Evolutionary conservation across 2,329 filamentous ascomycete genomes (phyloP).

Genomic region (Aspergillus vadensis): DNA sequence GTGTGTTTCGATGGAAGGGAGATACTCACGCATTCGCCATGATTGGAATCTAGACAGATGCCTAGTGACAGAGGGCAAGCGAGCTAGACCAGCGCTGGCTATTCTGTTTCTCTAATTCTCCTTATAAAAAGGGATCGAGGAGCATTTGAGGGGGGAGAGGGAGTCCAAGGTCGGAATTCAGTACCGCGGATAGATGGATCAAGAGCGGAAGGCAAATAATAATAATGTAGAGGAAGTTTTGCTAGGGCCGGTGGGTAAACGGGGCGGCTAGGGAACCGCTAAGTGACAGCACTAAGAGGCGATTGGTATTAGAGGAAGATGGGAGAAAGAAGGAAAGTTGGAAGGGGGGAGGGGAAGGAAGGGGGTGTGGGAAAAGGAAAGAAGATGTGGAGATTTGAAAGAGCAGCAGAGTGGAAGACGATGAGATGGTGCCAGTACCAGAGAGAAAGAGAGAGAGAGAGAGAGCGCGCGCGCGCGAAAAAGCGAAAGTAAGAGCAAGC

Average conservation of each 20-base stretch:
- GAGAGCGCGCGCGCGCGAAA: too few relatives aligned
- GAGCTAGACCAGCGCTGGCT: not conserved
- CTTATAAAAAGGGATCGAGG: slow-evolving; percentile 15
- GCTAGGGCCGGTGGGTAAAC: slow-evolving; percentile 16
- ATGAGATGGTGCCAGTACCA: slow-evolving; percentile 5
- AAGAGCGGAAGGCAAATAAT: slow-evolving; percentile 14
- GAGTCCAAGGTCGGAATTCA: not conserved
- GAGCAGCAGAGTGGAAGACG: slow-evolving; percentile 14
- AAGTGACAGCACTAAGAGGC: slow-evolving; percentile 19
- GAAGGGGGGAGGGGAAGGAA: slow-evolving; percentile 15
- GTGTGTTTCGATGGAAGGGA: not conserved
- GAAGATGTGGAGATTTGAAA: slow-evolving; percentile 11
- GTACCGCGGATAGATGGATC: slow-evolving; percentile 13
- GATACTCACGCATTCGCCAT: slow-evolving; percentile 28
- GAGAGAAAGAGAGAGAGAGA: too few relatives aligned
- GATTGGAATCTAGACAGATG: slow-evolving; percentile 2
- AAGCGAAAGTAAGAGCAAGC: too few relatives aligned
- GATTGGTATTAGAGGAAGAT: slow-evolving; percentile 10
- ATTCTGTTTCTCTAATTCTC: slow-evolving; percentile 5
- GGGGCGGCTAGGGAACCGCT: slow-evolving; percentile 5
- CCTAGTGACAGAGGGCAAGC: not conserved
- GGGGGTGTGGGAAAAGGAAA: slow-evolving; percentile 11
- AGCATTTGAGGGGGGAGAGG: slow-evolving; percentile 22
- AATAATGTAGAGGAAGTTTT: slow-evolving; percentile 7
- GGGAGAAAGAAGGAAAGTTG: slow-evolving; percentile 21